Conservation (phyloP, 371 early-diverging fungal genomes). For the Catenaria anguillulae region DNA sequence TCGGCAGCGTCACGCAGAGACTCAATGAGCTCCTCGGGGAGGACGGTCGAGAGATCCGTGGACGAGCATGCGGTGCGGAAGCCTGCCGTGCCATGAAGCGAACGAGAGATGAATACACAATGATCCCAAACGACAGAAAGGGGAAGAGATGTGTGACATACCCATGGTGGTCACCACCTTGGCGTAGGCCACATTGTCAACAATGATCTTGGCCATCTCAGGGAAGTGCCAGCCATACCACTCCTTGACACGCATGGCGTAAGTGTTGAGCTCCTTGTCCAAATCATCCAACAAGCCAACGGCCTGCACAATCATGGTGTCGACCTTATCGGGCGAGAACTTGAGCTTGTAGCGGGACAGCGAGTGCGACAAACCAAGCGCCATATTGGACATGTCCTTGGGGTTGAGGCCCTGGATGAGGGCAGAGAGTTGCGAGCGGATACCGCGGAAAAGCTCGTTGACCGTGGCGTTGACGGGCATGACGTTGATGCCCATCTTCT, state of each 20-base stretch:
- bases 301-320: slow-evolving; percentile 93
- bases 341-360: slow-evolving; percentile 82
- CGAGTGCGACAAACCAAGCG: slow-evolving; percentile 42
- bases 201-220: slow-evolving; percentile 63
- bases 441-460: slow-evolving; percentile 83
- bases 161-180: slow-evolving; percentile 31
- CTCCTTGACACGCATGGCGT: slow-evolving; percentile 93
- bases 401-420: slow-evolving; percentile 49
- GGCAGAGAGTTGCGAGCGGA: slow-evolving; percentile 60
- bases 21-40: slow-evolving; percentile 82
- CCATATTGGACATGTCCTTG: slow-evolving; percentile 60
- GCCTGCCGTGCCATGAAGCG: too few species aligned
- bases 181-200: slow-evolving; percentile 61
- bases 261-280: slow-evolving; percentile 92
- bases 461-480: slow-evolving; percentile 66
- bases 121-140: too few species aligned
- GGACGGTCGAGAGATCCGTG: slow-evolving; percentile 58
- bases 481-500: slow-evolving; percentile 82
- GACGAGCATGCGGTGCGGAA: slow-evolving; percentile 61
- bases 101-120: slow-evolving; percentile 29
- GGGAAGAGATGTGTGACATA: too few species aligned
- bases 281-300: slow-evolving; percentile 83
- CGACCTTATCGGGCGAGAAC: slow-evolving; percentile 81
- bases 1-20: slow-evolving; percentile 68
- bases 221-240: slow-evolving; percentile 93